phyloP scores from a whole-genome alignment of 192 early-diverging fungal genomes.

The Rhizophagus prolifer region DNA sequence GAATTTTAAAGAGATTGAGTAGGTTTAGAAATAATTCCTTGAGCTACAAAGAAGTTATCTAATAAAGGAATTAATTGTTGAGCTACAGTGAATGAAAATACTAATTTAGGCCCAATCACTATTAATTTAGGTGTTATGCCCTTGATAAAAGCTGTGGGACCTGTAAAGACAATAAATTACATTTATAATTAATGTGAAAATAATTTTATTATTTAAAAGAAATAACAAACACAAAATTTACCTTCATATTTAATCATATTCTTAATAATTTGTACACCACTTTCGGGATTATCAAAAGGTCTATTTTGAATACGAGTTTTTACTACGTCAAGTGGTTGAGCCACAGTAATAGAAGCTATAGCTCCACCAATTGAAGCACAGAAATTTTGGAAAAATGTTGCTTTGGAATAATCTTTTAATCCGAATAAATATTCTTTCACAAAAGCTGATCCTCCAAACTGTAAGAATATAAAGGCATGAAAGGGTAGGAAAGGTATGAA shows the following conservation, averaged over 20 bases:
- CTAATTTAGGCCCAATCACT: slow-evolving; percentile 93
- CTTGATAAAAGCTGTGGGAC: slow-evolving; percentile 87
- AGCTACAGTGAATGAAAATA: slow-evolving; percentile 96
- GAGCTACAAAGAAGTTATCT: slow-evolving; percentile 49
- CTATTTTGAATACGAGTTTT: slow-evolving; percentile 98
- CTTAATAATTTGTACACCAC: slow-evolving; percentile 82
- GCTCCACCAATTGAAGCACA: slow-evolving; percentile 94
- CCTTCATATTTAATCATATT: slow-evolving; percentile 94
- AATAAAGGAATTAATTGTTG: slow-evolving; percentile 90
- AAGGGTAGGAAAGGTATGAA: background rate
- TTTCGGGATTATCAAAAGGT: slow-evolving; percentile 83
- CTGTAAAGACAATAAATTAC: background rate
- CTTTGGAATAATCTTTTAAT: slow-evolving; percentile 87
- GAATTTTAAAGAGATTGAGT: background rate
- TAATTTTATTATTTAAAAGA: background rate
- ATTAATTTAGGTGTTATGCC: slow-evolving; percentile 84
- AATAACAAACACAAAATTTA: slow-evolving; percentile 32
- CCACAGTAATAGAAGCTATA: slow-evolving; percentile 88
- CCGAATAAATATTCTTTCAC: slow-evolving; percentile 93
- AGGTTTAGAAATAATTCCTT: slow-evolving; percentile 37
- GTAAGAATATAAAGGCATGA: background rate
- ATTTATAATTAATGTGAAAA: background rate
- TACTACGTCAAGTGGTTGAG: slow-evolving; percentile 97
- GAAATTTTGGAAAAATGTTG: slow-evolving; percentile 99
- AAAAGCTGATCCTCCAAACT: slow-evolving; percentile 87